Evolutionary conservation across 257 asterid genomes (phyloP).

Genomic region (Nicotiana paniculata): DNA sequence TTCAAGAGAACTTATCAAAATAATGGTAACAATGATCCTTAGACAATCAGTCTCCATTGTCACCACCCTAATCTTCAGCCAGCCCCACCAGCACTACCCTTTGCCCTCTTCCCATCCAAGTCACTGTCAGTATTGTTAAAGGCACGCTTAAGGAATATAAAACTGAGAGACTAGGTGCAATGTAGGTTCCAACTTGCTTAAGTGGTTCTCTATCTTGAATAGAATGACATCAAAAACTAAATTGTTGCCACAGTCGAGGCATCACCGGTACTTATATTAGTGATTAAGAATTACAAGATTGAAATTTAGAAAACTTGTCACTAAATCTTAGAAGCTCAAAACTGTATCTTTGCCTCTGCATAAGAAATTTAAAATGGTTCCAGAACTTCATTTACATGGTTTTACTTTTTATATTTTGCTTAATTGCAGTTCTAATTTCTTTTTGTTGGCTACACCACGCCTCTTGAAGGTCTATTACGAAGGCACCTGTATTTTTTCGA

Average conservation of each 20-base stretch:
- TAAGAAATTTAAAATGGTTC: not conserved
- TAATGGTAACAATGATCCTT: not conserved
- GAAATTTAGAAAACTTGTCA: not conserved
- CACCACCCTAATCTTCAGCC: not conserved
- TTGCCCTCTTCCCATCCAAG: not conserved
- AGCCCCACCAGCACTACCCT: not conserved
- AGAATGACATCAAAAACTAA: not conserved
- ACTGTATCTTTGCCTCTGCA: not conserved
- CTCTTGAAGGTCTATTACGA: not conserved
- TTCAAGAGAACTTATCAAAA: not conserved
- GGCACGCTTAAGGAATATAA: slow-evolving; percentile 1
- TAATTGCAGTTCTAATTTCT: not conserved
- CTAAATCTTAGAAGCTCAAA: not conserved
- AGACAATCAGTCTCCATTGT: not conserved
- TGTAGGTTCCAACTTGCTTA: slow-evolving; percentile 3
- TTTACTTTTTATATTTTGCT: not conserved
- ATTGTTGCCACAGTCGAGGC: not conserved
- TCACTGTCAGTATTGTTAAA: not conserved
- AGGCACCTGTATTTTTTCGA: not conserved
- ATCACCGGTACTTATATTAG: not conserved
- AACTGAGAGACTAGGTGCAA: not conserved
- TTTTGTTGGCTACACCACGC: not conserved
- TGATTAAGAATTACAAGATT: not conserved
- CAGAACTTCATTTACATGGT: not conserved
- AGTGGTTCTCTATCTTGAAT: not conserved